Evolutionary conservation across 345 rosid species (phyloP).

Genomic region (Erysimum cheiranthoides): DNA sequence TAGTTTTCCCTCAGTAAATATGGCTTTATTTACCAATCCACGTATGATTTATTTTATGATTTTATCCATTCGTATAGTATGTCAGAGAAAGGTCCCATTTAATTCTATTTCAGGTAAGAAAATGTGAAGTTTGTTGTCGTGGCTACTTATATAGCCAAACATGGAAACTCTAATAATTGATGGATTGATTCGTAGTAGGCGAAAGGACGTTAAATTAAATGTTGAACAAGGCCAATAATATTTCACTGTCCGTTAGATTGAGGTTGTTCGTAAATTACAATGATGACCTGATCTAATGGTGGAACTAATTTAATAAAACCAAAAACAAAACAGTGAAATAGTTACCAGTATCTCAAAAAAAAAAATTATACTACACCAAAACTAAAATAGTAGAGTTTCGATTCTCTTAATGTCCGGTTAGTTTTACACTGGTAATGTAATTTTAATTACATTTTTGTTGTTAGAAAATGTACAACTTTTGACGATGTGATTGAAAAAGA

Average conservation of each 20-base stretch:
- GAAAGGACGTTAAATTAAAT: constrained; percentile 9
- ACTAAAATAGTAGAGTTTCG: background rate
- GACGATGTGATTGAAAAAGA: constrained; percentile 11
- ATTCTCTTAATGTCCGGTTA: background rate
- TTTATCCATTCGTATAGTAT: constrained; percentile 28
- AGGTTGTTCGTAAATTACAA: background rate
- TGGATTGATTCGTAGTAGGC: background rate
- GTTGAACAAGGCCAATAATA: background rate
- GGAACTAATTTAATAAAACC: background rate
- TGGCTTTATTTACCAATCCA: constrained; percentile 17
- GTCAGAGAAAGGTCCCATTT: constrained; percentile 23
- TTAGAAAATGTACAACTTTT: background rate
- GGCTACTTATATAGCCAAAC: constrained; percentile 44
- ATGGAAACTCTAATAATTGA: constrained; percentile 22
- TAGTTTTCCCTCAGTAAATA: background rate
- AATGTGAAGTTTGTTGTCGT: constrained; percentile 29
- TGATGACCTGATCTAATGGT: background rate
- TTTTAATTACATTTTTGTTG: background rate
- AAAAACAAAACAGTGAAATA: background rate
- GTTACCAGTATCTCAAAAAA: background rate
- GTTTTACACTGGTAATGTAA: background rate
- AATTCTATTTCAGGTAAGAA: constrained; percentile 33
- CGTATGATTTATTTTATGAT: constrained; percentile 9
- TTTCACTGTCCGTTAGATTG: background rate
- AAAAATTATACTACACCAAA: no score